Evolutionary conservation across 2,329 filamentous ascomycete species (phyloP).

Genomic region (Hymenoscyphus linearis): DNA sequence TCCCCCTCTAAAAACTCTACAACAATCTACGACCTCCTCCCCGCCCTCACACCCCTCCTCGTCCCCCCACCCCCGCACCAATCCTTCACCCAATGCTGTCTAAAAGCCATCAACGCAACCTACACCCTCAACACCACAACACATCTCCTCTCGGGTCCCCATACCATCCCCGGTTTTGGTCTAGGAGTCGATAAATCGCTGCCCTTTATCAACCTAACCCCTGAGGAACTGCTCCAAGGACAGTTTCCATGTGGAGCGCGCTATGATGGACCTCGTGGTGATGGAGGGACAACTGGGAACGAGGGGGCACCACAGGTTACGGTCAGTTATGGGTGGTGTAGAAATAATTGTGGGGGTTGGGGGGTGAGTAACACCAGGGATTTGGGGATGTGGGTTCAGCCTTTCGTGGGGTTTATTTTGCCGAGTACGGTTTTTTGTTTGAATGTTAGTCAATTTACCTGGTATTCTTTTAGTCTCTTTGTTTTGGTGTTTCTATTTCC

Average conservation of each 20-base stretch:
- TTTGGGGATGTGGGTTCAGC: constrained; percentile 14
- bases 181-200: too few relatives aligned
- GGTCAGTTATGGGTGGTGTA: constrained; percentile 11
- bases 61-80: not conserved
- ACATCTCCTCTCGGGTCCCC: not conserved
- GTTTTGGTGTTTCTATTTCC: not conserved
- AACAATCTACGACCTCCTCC: not conserved
- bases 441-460: too few relatives aligned
- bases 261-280: not conserved
- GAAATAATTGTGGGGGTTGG: constrained; percentile 14
- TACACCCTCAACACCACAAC: not conserved
- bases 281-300: not conserved
- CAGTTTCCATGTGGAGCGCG: not conserved
- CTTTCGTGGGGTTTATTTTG: constrained; percentile 15
- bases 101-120: not conserved
- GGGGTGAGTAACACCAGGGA: constrained; percentile 4
- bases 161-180: not conserved
- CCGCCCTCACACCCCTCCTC: not conserved
- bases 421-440: constrained; percentile 14
- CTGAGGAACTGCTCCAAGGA: not conserved
- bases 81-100: not conserved
- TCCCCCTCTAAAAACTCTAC: too few relatives aligned
- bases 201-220: too few relatives aligned
- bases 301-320: not conserved
- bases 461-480: not conserved